phyloP scores from a whole-genome alignment of 164 flowering plant genomes.

The Piper betle region DNA sequence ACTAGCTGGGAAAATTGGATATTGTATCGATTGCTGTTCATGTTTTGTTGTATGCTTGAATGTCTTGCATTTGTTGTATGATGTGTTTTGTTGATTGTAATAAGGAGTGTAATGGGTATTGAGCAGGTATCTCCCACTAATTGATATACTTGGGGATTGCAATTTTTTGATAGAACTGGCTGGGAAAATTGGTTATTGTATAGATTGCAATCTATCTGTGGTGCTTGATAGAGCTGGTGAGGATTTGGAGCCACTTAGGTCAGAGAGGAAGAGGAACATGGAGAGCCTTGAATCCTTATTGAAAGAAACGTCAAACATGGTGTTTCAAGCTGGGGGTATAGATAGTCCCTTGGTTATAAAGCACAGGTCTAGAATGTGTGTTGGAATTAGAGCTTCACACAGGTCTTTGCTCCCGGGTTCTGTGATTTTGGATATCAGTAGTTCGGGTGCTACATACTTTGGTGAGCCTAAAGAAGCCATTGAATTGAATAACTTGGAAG shows the following conservation, averaged over 20 bases:
- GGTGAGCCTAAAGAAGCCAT: constrained; percentile 91
- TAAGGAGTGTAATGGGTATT: background rate
- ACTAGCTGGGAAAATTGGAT: too few relatives aligned
- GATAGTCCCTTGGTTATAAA: constrained; percentile 65
- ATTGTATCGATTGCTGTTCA: too few relatives aligned
- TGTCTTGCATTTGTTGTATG: background rate
- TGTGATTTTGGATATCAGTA: constrained; percentile 50
- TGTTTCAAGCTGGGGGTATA: constrained; percentile 75
- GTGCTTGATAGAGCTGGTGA: constrained; percentile 83
- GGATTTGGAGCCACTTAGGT: constrained; percentile 65
- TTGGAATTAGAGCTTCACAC: constrained; percentile 73
- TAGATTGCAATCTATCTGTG: constrained; percentile 58
- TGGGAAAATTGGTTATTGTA: constrained; percentile 53
- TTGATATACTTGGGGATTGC: constrained; percentile 51
- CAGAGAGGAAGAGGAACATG: constrained; percentile 67
- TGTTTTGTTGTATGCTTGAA: background rate
- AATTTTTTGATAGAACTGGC: constrained; percentile 51
- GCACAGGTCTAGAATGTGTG: constrained; percentile 79
- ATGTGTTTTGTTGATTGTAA: too few relatives aligned
- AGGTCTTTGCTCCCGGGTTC: constrained; percentile 58
- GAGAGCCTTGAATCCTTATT: constrained; percentile 55
- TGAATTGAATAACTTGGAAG: constrained; percentile 85
- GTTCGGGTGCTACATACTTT: constrained; percentile 83
- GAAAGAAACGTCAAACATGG: constrained; percentile 35
- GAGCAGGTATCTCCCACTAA: constrained; percentile 54